Evolutionary conservation across 2,329 filamentous ascomycete genomes (phyloP).

Genomic region (Fusarium tricinctum): DNA sequence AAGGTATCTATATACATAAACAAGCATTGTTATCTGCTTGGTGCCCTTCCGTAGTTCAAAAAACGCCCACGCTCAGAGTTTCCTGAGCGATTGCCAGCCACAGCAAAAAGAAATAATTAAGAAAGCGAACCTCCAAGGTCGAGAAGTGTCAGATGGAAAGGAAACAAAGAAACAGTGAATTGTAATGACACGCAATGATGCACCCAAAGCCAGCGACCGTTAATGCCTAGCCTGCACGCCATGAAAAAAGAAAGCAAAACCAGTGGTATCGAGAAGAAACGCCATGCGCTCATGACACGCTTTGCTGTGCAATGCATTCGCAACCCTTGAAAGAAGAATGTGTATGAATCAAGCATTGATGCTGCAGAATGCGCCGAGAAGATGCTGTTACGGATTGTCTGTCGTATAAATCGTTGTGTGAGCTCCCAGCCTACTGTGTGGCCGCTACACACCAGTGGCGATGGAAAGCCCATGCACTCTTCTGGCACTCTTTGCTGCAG

Average conservation of each 20-base stretch:
- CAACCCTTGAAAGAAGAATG: slow-evolving; percentile 50
- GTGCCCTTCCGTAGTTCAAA: slow-evolving; percentile 27
- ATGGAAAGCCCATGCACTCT: slow-evolving; percentile 98
- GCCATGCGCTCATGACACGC: slow-evolving; percentile 58
- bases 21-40: slow-evolving; percentile 38
- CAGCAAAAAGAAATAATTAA: slow-evolving; percentile 44
- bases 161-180: slow-evolving; percentile 35
- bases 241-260: slow-evolving; percentile 50
- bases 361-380: slow-evolving; percentile 46
- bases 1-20: slow-evolving; percentile 48
- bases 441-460: slow-evolving; percentile 96
- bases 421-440: slow-evolving; percentile 59
- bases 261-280: slow-evolving; percentile 63
- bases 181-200: slow-evolving; percentile 44
- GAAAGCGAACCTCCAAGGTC: slow-evolving; percentile 39
- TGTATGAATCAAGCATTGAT: slow-evolving; percentile 52
- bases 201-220: slow-evolving; percentile 43
- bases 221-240: slow-evolving; percentile 49
- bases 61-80: slow-evolving; percentile 6
- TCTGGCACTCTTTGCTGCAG: slow-evolving; percentile 99
- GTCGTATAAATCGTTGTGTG: slow-evolving; percentile 36
- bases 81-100: slow-evolving; percentile 20
- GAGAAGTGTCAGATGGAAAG: slow-evolving; percentile 31
- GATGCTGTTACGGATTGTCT: slow-evolving; percentile 44
- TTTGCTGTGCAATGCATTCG: slow-evolving; percentile 59